Conservation (phyloP, 2,329 filamentous ascomycete species). For the Neocatenulostroma microsporum region DNA sequence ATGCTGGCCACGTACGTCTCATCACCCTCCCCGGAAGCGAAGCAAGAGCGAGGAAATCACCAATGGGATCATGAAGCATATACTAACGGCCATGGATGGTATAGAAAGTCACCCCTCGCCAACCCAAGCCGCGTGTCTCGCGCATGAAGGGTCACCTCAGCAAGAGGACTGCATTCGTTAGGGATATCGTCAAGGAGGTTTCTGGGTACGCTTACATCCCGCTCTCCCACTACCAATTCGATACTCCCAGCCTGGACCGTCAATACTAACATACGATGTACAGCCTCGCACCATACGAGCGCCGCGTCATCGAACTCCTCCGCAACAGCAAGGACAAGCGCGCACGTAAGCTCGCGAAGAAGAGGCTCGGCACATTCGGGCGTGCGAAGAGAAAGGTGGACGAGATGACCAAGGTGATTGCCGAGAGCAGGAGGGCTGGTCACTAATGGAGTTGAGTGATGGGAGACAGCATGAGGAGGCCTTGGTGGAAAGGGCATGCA, state of each 20-base stretch:
- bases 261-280: constrained; percentile 3
- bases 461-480: background rate
- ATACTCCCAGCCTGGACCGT: constrained; percentile 1
- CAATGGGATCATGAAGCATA: constrained; percentile 5
- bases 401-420: constrained; percentile 96
- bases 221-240: background rate
- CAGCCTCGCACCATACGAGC: constrained; percentile 61
- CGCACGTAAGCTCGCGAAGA: constrained; percentile 98
- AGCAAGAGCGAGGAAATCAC: constrained; percentile 4
- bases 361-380: constrained; percentile 97
- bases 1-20: constrained; percentile 58
- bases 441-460: constrained; percentile 46
- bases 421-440: constrained; percentile 77
- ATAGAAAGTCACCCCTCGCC: constrained; percentile 46
- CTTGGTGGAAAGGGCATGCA: background rate
- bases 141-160: constrained; percentile 91
- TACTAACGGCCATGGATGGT: constrained; percentile 17
- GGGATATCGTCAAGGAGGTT: constrained; percentile 97
- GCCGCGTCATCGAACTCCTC: constrained; percentile 97
- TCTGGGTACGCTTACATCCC: constrained; percentile 60
- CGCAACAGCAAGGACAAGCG: constrained; percentile 99
- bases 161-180: constrained; percentile 94
- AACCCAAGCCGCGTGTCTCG: constrained; percentile 43
- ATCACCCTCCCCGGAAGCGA: background rate
- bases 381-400: constrained; percentile 99